Evolutionary conservation across 1,284 basidiomycete genomes (phyloP).

Genomic region (Pseudozyma thailandica): DNA sequence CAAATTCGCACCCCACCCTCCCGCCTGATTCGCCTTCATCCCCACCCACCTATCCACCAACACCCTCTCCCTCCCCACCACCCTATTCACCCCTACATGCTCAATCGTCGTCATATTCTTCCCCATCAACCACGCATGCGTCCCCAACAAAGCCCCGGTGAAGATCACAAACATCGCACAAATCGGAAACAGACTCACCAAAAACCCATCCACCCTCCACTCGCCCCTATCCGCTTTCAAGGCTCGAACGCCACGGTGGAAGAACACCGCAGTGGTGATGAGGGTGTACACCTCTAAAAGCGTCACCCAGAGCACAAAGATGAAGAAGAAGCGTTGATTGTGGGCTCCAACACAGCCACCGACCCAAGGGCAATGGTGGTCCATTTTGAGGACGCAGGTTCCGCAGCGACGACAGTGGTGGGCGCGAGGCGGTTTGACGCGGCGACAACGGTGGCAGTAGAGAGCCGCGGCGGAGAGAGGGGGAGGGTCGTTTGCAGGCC

Average conservation of each 20-base stretch:
- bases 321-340: slow-evolving; percentile 83
- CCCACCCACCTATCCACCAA: slow-evolving; percentile 69
- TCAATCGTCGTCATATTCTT: slow-evolving; percentile 83
- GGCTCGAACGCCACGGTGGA: slow-evolving; percentile 52
- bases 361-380: slow-evolving; percentile 79
- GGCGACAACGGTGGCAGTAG: slow-evolving; percentile 67
- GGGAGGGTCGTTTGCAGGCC: slow-evolving; percentile 24
- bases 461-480: slow-evolving; percentile 33
- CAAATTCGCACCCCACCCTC: slow-evolving; percentile 32
- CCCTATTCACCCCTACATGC: slow-evolving; percentile 73
- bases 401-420: slow-evolving; percentile 82
- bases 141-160: slow-evolving; percentile 73
- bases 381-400: slow-evolving; percentile 78
- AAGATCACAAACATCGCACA: slow-evolving; percentile 78
- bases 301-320: slow-evolving; percentile 75
- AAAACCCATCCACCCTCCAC: slow-evolving; percentile 73
- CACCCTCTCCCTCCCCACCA: slow-evolving; percentile 75
- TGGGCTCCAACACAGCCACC: slow-evolving; percentile 83
- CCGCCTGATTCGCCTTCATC: slow-evolving; percentile 14
- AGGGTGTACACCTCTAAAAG: slow-evolving; percentile 75
- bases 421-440: slow-evolving; percentile 77
- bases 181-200: slow-evolving; percentile 76
- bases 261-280: slow-evolving; percentile 69
- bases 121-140: slow-evolving; percentile 76
- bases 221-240: slow-evolving; percentile 20